A percentile compares a stretch with the other conserved stretches of the same genome.
phyloP scores from a whole-genome alignment of 2,329 filamentous ascomycete genomes.

The Chalaropsis ovoidea region DNA sequence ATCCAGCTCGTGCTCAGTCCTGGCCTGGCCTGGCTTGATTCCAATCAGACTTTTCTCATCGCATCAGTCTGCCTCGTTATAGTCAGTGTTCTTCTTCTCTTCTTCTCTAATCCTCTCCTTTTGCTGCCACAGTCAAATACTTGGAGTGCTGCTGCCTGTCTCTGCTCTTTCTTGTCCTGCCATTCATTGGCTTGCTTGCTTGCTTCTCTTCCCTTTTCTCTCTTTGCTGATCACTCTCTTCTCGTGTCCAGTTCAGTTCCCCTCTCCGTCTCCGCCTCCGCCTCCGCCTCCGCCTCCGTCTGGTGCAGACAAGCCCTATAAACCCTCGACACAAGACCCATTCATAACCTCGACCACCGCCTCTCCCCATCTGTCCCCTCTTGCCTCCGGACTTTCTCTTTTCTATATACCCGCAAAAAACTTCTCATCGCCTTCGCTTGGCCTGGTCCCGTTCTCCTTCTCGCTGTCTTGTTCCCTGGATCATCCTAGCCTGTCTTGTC shows the following conservation, averaged over 20 bases:
- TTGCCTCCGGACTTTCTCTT: not conserved
- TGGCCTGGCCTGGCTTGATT: not conserved
- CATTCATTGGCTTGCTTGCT: too few relatives aligned
- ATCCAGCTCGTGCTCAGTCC: not conserved
- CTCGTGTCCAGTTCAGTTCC: not conserved
- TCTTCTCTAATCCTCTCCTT: not conserved
- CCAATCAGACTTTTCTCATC: not conserved
- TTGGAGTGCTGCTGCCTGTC: not conserved
- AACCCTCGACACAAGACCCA: not conserved
- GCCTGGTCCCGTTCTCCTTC: not conserved
- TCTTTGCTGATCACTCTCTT: not conserved
- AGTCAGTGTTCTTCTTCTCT: not conserved
- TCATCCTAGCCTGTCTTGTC: constrained; percentile 3
- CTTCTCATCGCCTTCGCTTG: not conserved
- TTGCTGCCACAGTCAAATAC: constrained; percentile 1
- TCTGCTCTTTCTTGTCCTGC: not conserved
- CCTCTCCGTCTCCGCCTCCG: not conserved
- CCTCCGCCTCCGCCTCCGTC: not conserved
- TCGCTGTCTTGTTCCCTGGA: not conserved
- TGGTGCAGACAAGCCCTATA: not conserved
- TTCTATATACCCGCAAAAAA: not conserved
- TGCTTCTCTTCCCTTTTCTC: not conserved
- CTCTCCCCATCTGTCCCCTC: not conserved
- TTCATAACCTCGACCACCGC: not conserved
- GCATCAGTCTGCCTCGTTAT: not conserved